phyloP scores from a whole-genome alignment of 306 rosid genomes.

The Quercus variabilis region DNA sequence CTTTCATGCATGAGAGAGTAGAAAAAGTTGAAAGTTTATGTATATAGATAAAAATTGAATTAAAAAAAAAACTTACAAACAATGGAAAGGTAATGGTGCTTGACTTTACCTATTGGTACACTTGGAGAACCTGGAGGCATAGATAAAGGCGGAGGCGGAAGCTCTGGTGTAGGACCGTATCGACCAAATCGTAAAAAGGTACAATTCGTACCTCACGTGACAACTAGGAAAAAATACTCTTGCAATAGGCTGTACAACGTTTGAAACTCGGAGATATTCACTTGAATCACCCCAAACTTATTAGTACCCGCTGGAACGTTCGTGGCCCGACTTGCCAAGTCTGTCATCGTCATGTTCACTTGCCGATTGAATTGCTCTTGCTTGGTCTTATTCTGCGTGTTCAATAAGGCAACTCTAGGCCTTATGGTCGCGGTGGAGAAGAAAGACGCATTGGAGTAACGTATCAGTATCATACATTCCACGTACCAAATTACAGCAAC shows the following conservation, averaged over 20 bases:
- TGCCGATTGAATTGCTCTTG: not conserved
- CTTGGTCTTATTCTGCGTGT: not conserved
- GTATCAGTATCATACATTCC: slow-evolving; percentile 19
- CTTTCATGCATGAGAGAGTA: too few species aligned
- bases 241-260: slow-evolving; percentile 12
- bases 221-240: slow-evolving; percentile 28
- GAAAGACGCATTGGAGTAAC: slow-evolving; percentile 18
- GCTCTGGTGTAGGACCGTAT: not conserved
- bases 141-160: not conserved
- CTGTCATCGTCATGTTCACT: not conserved
- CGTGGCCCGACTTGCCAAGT: slow-evolving; percentile 9
- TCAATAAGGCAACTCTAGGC: not conserved
- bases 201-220: slow-evolving; percentile 26
- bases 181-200: not conserved
- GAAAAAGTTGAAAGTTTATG: too few species aligned
- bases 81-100: too few species aligned
- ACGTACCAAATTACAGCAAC: slow-evolving; percentile 28
- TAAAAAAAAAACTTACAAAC: too few species aligned
- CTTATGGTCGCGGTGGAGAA: not conserved
- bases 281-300: slow-evolving; percentile 1
- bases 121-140: not conserved
- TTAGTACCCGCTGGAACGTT: not conserved
- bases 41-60: too few species aligned
- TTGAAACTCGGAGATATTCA: not conserved
- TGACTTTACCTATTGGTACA: not conserved